Base-by-base conservation (phyloP, 2,329 filamentous ascomycete species). In the Alternaria tenuissima region DNA sequence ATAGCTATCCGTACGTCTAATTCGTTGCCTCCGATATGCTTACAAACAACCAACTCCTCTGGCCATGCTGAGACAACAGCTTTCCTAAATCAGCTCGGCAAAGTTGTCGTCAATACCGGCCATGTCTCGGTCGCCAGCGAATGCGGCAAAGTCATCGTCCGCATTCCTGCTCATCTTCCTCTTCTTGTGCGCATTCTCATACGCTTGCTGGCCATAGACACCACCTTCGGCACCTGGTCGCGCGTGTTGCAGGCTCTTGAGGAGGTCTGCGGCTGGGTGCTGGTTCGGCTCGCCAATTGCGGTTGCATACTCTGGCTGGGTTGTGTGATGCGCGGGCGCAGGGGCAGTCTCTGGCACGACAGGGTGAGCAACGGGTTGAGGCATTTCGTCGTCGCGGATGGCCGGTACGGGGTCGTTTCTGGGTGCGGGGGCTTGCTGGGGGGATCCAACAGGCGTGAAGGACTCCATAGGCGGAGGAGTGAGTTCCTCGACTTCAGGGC, bases 401-500 rank as follows among this genome's bases (percentile, higher is more conserved):
- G 73, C 62, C 22, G 72, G 68, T 0, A 70, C 68, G 3, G 56
- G 54, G 30, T 72, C 67, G 30, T 55, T 48, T 11, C 18, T 55
- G 9, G 55, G 43, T 5, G 55, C 41, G 28, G 67, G 46, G 9
- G 52, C 51, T 46, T 63, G 64, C 18, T 76, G 79, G 0, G 84
- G 83, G 6, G 82, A 84, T 7, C 79, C 82, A 52, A 84, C 80
- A 20, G 86, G 85, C 0, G 84, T 85, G 56, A 85, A 78, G 8
- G 80, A 79, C 56, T 87, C 87, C 61, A 88, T 85, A 2, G 88
- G 82, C 1, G 91, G 91, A n/a, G 93, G 94, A 0, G 94, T 97
- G 57, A 97, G 84, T 6, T 89, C 91, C 78, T 98, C 94, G 58
- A 96, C 85, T 68, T 94, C 88, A 1, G 94, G 94, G 34, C 92